These are phyloP conservation scores for Dissophora ornata DNA, from an alignment of 192 early-diverging fungal species.

Conservation along the genomic window DNA sequence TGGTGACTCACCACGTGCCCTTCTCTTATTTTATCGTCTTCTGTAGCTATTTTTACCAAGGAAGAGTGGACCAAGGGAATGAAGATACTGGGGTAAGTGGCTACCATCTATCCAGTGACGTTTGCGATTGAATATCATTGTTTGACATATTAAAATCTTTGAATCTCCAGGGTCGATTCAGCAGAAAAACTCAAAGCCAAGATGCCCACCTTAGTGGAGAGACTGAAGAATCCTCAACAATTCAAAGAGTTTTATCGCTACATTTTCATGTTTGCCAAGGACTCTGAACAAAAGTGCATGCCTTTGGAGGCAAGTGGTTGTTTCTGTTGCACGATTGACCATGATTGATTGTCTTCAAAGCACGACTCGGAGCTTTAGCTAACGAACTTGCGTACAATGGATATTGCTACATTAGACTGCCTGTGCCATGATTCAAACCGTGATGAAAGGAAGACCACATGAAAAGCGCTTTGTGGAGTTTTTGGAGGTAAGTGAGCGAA, in stretches of 20 bases:
- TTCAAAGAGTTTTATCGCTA: conserved; percentile 74
- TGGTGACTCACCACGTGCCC: neutral
- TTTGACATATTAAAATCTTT: no score
- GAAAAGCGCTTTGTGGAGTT: conserved; percentile 62
- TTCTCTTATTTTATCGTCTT: neutral
- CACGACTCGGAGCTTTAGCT: no score
- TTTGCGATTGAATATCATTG: no score
- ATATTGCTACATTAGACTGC: conserved; percentile 52
- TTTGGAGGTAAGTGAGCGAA: conserved; percentile 48
- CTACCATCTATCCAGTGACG: neutral
- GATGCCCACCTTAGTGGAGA: conserved; percentile 46
- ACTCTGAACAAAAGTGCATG: conserved; percentile 70
- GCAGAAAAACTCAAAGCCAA: conserved; percentile 47
- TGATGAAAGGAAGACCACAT: conserved; percentile 59
- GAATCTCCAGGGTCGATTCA: conserved; percentile 58
- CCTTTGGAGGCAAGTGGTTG: conserved; percentile 66
- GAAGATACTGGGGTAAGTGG: conserved; percentile 32
- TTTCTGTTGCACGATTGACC: no score
- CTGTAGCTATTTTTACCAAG: conserved; percentile 61
- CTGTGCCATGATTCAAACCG: conserved; percentile 62
- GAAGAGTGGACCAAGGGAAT: conserved; percentile 52
- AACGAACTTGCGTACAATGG: neutral
- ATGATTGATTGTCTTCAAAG: conserved; percentile 2
- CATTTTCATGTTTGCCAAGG: conserved; percentile 72
- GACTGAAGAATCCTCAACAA: conserved; percentile 46